A percentile compares a stretch with the other conserved stretches of the same genome.
phyloP scores from a whole-genome alignment of 805 yeast genomes.

The Teunomyces gatunensis region DNA sequence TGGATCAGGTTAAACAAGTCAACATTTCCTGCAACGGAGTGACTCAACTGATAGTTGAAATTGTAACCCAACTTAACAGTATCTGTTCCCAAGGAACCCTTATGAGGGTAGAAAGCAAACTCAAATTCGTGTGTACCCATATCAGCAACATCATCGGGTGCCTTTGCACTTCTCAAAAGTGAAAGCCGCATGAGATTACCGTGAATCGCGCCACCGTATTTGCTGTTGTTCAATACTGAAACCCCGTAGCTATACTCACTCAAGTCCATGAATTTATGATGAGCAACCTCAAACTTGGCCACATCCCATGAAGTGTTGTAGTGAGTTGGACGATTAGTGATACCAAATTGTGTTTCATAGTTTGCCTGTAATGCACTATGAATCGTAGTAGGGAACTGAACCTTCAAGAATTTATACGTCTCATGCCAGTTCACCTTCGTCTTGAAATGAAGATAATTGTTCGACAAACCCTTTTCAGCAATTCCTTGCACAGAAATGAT shows the following conservation, averaged over 20 bases:
- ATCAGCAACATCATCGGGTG: constrained; percentile 93
- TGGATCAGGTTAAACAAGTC: constrained; percentile 12
- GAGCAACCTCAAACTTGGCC: constrained; percentile 94
- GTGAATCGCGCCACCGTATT: constrained; percentile 90
- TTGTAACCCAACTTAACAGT: constrained; percentile 76
- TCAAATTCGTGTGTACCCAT: constrained; percentile 84
- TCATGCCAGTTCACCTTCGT: constrained; percentile 80
- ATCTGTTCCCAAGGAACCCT: constrained; percentile 58
- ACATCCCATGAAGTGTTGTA: constrained; percentile 95
- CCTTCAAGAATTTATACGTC: constrained; percentile 82
- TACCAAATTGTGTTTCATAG: constrained; percentile 93
- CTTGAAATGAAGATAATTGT: constrained; percentile 37
- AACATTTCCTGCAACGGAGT: constrained; percentile 11
- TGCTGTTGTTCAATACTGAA: constrained; percentile 74
- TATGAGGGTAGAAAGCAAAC: constrained; percentile 83
- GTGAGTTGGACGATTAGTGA: constrained; percentile 90
- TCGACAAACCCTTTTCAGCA: constrained; percentile 41
- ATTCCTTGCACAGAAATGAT: constrained; percentile 67
- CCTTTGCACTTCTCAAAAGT: constrained; percentile 84
- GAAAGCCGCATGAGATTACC: constrained; percentile 91
- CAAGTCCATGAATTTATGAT: constrained; percentile 90
- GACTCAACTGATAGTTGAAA: constrained; percentile 59
- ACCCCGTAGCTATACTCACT: constrained; percentile 88
- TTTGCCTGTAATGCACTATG: constrained; percentile 67
- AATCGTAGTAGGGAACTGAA: constrained; percentile 89